Evolutionary conservation across 2,329 filamentous ascomycete species (phyloP), one percentile per base, ranked within the genome.

Genomic region (Hawksworthiomyces lignivorus): DNA sequence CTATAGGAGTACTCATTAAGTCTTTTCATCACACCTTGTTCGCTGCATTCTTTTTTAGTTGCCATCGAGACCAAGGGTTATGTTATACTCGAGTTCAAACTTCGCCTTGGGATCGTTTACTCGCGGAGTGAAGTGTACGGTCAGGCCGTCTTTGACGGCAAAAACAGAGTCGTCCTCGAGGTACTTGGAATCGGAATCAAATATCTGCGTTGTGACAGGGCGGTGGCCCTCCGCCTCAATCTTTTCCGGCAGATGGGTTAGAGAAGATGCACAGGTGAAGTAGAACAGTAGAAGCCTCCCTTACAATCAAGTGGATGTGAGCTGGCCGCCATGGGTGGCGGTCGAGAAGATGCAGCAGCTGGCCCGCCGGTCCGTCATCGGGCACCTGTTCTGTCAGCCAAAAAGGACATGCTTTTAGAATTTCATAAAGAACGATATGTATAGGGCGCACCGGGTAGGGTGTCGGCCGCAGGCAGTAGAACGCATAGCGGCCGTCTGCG

Each of bases 161-260:
- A 63, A 67, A 1, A 65, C 64, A 0, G 59, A 53, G 46, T 67
- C 64, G 24, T 61, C 57, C n/a, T 50, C 46, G n/a, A 83, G 63
- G 51, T 82, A 80, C 47, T 73, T 65, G 55, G 75, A 71, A 36
- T 68, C 62, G 36, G 69, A 63, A 56, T 83, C 79, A 55, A 83
- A 85, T 39, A 84, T 75, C 54, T 86, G 80, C 0, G 81, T 84
- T 0, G 81, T 83, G 36, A 94, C 71, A 0, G 80, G 69, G 53
- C 78, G 82, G 65, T 82, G 80, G 7, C 73, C 73, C 2, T 73
- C 67, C 11, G 69, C 67, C 21, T 70, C 68, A 36, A 67, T 59
- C 62, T 62, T 17, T 20, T 11, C n/a, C n/a, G n/a, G n/a, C n/a
- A n/a, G n/a, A 12, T 21, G 4, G 4, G 18, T n/a, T 5, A 9